Conservation (phyloP, 768 basidiomycete genomes). For the Lactarius tabidus region DNA sequence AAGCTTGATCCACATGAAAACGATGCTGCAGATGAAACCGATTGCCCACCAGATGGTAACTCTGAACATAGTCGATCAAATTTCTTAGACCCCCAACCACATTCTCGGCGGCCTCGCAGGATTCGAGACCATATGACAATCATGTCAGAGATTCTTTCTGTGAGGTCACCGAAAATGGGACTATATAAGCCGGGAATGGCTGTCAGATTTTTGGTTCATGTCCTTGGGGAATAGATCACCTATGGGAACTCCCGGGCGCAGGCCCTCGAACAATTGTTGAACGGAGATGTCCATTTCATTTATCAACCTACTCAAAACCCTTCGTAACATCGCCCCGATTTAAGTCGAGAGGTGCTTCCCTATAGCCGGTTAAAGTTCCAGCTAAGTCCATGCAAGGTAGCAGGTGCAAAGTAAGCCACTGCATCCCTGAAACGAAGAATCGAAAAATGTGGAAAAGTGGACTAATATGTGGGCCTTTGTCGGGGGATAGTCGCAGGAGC, state of each 20-base stretch:
- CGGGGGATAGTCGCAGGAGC: neutral
- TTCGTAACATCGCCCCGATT: neutral
- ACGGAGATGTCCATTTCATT: neutral
- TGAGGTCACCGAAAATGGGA: too few relatives aligned
- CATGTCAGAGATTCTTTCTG: neutral
- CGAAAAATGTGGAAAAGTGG: conserved; percentile 2
- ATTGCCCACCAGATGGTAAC: neutral
- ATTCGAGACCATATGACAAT: neutral
- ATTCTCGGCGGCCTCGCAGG: neutral
- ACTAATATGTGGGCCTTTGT: neutral
- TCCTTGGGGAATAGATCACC: neutral
- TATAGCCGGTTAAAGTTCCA: too few relatives aligned
- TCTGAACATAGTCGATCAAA: neutral
- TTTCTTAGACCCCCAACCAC: neutral
- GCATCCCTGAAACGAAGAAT: neutral
- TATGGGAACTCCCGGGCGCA: neutral
- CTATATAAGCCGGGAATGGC: conserved; percentile 1
- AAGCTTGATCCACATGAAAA: neutral
- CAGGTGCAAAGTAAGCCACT: neutral
- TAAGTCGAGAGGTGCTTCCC: neutral
- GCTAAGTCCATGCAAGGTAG: neutral
- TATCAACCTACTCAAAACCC: neutral
- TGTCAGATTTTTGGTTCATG: neutral
- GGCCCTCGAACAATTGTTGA: neutral
- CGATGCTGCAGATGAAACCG: neutral